Conservation (phyloP, 345 rosid genomes). For the Microthlaspi erraticum region DNA sequence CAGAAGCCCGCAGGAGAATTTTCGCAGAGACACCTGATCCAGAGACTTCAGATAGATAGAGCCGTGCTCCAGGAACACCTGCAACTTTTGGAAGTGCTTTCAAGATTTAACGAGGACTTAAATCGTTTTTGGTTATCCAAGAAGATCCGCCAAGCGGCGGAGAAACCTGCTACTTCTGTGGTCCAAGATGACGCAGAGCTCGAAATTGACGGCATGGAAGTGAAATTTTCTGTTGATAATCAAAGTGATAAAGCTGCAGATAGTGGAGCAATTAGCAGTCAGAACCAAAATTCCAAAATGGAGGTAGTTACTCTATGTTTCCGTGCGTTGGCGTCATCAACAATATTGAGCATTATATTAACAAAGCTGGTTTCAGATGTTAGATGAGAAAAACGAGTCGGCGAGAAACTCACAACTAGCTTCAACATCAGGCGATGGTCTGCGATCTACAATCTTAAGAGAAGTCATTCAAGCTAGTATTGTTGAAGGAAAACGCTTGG, state of each 20-base stretch:
- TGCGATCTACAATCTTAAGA: constrained; percentile 62
- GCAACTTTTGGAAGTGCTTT: constrained; percentile 72
- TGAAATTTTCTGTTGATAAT: constrained; percentile 52
- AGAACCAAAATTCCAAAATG: constrained; percentile 62
- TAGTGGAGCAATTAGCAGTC: constrained; percentile 55
- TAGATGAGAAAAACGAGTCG: constrained; percentile 73
- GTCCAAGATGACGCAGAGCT: constrained; percentile 57
- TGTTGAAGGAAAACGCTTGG: constrained; percentile 70
- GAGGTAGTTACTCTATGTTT: constrained; percentile 78
- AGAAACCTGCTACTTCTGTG: constrained; percentile 58
- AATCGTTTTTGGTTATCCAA: constrained; percentile 61
- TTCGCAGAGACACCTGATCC: too few species aligned
- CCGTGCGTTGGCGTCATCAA: constrained; percentile 61
- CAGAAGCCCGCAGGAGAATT: constrained; percentile 56
- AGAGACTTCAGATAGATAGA: too few species aligned
- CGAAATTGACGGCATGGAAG: constrained; percentile 65
- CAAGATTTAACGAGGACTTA: constrained; percentile 63
- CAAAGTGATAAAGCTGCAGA: constrained; percentile 69
- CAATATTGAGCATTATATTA: constrained; percentile 6
- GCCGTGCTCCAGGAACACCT: too few species aligned
- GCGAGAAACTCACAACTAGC: constrained; percentile 65
- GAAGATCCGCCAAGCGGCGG: constrained; percentile 57
- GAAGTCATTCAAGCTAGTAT: constrained; percentile 73
- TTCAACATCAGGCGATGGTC: constrained; percentile 62
- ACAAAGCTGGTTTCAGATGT: constrained; percentile 69